Evolutionary conservation across 2,329 filamentous ascomycete genomes (phyloP).

Genomic region (Nigrospora osmanthi): DNA sequence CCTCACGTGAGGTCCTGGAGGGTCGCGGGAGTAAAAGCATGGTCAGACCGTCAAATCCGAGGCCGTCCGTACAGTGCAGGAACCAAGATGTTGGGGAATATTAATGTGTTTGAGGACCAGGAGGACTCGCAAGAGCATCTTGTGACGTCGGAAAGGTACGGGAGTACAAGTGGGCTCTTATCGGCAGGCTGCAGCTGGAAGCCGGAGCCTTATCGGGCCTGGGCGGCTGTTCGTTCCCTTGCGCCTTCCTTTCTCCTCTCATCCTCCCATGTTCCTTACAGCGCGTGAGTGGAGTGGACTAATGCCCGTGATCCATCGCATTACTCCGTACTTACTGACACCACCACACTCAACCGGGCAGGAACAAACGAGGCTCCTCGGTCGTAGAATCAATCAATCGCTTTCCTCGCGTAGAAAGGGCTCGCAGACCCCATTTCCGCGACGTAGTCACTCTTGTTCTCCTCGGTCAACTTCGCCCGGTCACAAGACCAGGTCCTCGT

Average conservation of each 20-base stretch:
- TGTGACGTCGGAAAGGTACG: slow-evolving; percentile 12
- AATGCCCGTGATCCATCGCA: neutral
- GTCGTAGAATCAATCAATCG: too few species aligned
- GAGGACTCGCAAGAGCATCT: slow-evolving; percentile 5
- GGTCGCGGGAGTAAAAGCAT: neutral
- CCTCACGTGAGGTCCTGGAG: neutral
- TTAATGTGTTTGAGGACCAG: neutral
- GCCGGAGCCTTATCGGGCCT: slow-evolving; percentile 7
- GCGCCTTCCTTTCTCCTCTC: too few species aligned
- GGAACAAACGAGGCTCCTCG: too few species aligned
- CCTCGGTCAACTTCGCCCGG: neutral
- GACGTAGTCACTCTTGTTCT: neutral
- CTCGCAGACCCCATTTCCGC: neutral
- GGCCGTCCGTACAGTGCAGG: neutral
- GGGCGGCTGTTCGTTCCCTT: neutral
- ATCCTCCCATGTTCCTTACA: neutral
- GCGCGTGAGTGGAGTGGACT: neutral
- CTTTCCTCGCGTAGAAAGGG: too few species aligned
- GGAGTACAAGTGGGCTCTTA: slow-evolving; percentile 7
- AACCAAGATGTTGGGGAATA: neutral
- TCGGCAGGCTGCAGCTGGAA: slow-evolving; percentile 1
- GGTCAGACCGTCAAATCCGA: neutral
- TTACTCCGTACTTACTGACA: neutral
- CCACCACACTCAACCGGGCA: neutral
- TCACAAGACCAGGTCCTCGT: too few species aligned